These are phyloP conservation scores for Skeletonema tropicum DNA, from an alignment of 108 stramenopile species.

Conservation along the genomic window DNA sequence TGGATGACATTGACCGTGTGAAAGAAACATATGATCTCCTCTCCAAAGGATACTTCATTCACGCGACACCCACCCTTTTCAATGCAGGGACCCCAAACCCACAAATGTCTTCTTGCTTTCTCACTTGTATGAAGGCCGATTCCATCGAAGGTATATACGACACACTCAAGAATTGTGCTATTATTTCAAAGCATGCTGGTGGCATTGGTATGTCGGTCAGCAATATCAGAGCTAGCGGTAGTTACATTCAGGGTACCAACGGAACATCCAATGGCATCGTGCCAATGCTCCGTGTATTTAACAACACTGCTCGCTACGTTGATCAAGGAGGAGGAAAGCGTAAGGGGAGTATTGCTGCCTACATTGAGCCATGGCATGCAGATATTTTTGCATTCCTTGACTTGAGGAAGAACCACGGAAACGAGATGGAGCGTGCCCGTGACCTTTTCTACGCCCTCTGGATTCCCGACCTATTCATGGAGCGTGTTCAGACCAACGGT, in stretches of 20 bases:
- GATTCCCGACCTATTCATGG: conserved; percentile 99
- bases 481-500: conserved; percentile 92
- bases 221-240: conserved; percentile 92
- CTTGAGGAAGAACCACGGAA: conserved; percentile 98
- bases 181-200: conserved; percentile 99
- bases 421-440: conserved; percentile 95
- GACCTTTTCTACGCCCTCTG: conserved; percentile 99
- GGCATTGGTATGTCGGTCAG: conserved; percentile 97
- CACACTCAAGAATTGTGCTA: conserved; percentile 98
- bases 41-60: conserved; percentile 95
- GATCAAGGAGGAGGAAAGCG: conserved; percentile 99
- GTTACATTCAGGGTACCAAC: conserved; percentile 98
- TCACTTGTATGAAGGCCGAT: conserved; percentile 97
- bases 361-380: conserved; percentile 99
- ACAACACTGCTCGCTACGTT: conserved; percentile 98
- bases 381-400: conserved; percentile 97
- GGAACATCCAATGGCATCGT: conserved; percentile 99
- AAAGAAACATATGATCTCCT: conserved; percentile 97
- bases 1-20: conserved; percentile 87
- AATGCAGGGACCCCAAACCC: conserved; percentile 97
- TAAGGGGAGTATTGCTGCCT: conserved; percentile 96
- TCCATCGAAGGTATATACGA: conserved; percentile 99
- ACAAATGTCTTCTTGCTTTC: conserved; percentile 98
- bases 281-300: conserved; percentile 99
- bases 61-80: conserved; percentile 99